A percentile compares a stretch with the other conserved stretches of the same genome.
phyloP scores from a whole-genome alignment of 2,329 filamentous ascomycete genomes.

The Plenodomus tracheiphilus region DNA sequence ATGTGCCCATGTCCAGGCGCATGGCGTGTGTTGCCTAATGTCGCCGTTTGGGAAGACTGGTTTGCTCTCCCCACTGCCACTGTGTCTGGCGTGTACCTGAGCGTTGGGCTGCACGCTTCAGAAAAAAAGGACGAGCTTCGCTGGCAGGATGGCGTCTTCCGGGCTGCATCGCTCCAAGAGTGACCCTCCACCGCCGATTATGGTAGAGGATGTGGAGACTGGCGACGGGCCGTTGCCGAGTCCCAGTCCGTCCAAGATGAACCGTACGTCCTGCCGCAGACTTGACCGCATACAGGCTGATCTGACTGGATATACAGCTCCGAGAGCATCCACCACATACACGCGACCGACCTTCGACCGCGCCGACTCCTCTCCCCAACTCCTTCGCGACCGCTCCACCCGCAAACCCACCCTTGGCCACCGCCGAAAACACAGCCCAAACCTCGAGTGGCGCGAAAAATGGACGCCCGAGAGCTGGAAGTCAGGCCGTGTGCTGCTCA shows the following conservation, averaged over 20 bases:
- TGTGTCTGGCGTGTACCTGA: not conserved
- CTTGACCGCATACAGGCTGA: not conserved
- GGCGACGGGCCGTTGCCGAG: conserved; percentile 25
- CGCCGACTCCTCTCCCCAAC: conserved; percentile 7
- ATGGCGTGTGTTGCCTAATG: not conserved
- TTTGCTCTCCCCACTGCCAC: not conserved
- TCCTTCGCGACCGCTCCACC: conserved; percentile 8
- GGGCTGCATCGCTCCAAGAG: conserved; percentile 16
- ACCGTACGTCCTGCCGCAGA: conserved; percentile 10
- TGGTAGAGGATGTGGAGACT: conserved; percentile 39
- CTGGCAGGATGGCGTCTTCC: conserved; percentile 6
- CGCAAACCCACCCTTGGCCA: conserved; percentile 27
- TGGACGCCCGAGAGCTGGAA: conserved; percentile 44
- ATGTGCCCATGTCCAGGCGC: not conserved
- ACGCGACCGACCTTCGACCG: conserved; percentile 12
- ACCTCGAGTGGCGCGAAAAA: conserved; percentile 42
- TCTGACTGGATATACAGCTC: conserved; percentile 7
- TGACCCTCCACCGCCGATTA: conserved; percentile 40
- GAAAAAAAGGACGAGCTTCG: not conserved
- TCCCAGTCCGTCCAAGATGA: conserved; percentile 19
- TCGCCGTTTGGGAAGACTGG: not conserved
- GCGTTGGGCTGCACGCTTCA: conserved; percentile 2
- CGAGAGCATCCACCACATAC: conserved; percentile 19
- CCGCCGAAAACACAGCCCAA: conserved; percentile 39
- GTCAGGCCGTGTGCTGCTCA: conserved; percentile 54